Conservation (phyloP, 1,139 yeast genomes). For the Kurtzmaniella quercitrusa region DNA sequence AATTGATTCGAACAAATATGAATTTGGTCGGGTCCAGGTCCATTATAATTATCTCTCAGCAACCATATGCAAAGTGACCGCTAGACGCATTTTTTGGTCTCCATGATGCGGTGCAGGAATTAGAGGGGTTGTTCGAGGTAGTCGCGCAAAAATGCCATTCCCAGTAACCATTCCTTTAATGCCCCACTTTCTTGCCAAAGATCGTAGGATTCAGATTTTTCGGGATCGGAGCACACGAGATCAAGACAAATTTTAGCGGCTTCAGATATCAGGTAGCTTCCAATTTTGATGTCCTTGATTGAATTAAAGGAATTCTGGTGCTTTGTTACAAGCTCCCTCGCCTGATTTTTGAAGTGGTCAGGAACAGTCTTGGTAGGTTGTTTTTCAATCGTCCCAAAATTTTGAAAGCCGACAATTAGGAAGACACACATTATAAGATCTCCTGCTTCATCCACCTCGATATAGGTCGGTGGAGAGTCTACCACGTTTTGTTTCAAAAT, state of each 20-base stretch:
- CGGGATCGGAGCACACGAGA: constrained; percentile 4
- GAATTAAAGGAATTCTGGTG: constrained; percentile 7
- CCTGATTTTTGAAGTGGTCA: constrained; percentile 5
- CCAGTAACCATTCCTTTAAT: neutral
- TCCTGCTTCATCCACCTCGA: constrained; percentile 11
- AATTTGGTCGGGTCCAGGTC: too few relatives aligned
- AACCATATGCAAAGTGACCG: neutral
- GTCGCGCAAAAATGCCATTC: neutral
- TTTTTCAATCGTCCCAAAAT: constrained; percentile 5
- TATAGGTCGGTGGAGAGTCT: constrained; percentile 5
- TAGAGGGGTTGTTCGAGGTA: neutral
- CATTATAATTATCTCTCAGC: too few relatives aligned
- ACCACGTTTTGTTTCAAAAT: constrained; percentile 4
- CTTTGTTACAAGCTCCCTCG: constrained; percentile 4
- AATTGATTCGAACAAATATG: too few relatives aligned
- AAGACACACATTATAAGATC: constrained; percentile 8
- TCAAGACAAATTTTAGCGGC: constrained; percentile 5
- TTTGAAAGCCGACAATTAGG: constrained; percentile 8
- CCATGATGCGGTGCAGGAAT: neutral
- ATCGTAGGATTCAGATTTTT: constrained; percentile 9
- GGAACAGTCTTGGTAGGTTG: neutral
- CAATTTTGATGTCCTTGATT: neutral
- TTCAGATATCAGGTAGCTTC: neutral
- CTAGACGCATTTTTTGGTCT: neutral
- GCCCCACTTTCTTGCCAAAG: constrained; percentile 10